Evolutionary conservation across 768 basidiomycete genomes (phyloP).

Genomic region (Ramaria sp.): DNA sequence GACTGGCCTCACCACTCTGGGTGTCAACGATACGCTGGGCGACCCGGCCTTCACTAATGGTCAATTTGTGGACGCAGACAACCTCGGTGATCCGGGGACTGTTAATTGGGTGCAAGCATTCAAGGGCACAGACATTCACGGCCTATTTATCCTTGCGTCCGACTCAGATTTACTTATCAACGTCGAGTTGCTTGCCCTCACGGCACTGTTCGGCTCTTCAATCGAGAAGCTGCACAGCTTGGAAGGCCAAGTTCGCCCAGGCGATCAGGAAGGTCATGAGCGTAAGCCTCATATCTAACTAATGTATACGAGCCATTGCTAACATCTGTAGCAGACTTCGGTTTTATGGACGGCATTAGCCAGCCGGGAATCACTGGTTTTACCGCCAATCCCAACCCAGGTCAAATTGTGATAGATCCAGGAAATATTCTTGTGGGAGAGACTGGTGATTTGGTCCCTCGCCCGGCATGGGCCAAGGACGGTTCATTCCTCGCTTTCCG

Average conservation of each 20-base stretch:
- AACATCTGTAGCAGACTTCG: conserved; percentile 11
- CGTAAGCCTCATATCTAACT: conserved; percentile 5
- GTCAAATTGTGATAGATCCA: conserved; percentile 17
- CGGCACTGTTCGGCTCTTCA: conserved; percentile 10
- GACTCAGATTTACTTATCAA: conserved; percentile 8
- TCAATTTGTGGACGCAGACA: conserved; percentile 13
- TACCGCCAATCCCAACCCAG: conserved; percentile 19
- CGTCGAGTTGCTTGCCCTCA: conserved; percentile 1
- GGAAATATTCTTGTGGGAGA: conserved; percentile 20
- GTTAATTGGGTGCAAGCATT: conserved; percentile 13
- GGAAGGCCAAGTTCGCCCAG: conserved; percentile 13
- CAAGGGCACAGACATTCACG: conserved; percentile 14
- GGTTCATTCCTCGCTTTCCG: conserved; percentile 25
- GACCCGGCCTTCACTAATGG: conserved; percentile 12
- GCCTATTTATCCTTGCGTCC: conserved; percentile 15
- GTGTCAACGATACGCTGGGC: conserved; percentile 13
- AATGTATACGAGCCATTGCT: neutral
- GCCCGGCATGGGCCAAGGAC: conserved; percentile 23
- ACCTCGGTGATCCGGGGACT: conserved; percentile 12
- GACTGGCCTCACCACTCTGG: conserved; percentile 12
- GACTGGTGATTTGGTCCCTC: conserved; percentile 11
- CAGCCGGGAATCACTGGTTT: conserved; percentile 23
- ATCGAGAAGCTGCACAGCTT: conserved; percentile 9
- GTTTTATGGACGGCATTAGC: conserved; percentile 23
- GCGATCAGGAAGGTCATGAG: conserved; percentile 15